A percentile compares a stretch with the other conserved stretches of the same genome.
Conservation (phyloP, 2,329 filamentous ascomycete species). For the Dendryphion nanum region DNA sequence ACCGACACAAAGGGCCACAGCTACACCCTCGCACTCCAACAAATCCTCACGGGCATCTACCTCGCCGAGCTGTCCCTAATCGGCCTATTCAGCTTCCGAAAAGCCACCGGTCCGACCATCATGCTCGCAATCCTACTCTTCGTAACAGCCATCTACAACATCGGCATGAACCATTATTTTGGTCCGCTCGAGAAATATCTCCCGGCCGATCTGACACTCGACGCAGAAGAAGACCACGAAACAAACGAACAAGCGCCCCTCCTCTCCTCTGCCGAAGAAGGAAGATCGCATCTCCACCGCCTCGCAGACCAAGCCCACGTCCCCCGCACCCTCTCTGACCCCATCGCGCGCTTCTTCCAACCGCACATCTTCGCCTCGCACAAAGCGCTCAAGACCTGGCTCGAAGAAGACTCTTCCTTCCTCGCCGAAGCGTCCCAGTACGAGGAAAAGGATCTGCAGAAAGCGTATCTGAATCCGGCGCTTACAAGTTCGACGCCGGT, state of each 20-base stretch:
- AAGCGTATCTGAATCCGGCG: slow-evolving; percentile 35
- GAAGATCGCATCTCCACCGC: slow-evolving; percentile 26
- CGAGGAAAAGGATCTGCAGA: slow-evolving; percentile 30
- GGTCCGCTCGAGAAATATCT: slow-evolving; percentile 35
- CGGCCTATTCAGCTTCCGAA: slow-evolving; percentile 65
- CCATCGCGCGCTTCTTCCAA: slow-evolving; percentile 33
- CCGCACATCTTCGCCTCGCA: slow-evolving; percentile 36
- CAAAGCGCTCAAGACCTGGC: slow-evolving; percentile 33
- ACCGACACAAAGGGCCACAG: slow-evolving; percentile 87
- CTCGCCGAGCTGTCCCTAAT: slow-evolving; percentile 79
- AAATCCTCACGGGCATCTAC: slow-evolving; percentile 81
- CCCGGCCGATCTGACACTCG: slow-evolving; percentile 29
- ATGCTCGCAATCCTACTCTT: slow-evolving; percentile 32
- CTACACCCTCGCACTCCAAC: slow-evolving; percentile 84
- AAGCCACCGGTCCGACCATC: slow-evolving; percentile 33
- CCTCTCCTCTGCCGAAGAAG: slow-evolving; percentile 31
- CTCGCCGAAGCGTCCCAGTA: slow-evolving; percentile 32
- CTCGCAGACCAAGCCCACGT: slow-evolving; percentile 24
- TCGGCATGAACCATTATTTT: slow-evolving; percentile 33
- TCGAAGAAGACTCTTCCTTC: slow-evolving; percentile 25
- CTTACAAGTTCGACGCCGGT: slow-evolving; percentile 32
- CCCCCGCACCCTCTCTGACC: slow-evolving; percentile 22
- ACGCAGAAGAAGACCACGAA: slow-evolving; percentile 14
- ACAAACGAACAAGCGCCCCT: slow-evolving; percentile 26
- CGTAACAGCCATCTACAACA: slow-evolving; percentile 32